These are phyloP conservation scores for Yamadazyma dushanensis DNA, from an alignment of 1,139 yeast genomes.

Conservation along the genomic window DNA sequence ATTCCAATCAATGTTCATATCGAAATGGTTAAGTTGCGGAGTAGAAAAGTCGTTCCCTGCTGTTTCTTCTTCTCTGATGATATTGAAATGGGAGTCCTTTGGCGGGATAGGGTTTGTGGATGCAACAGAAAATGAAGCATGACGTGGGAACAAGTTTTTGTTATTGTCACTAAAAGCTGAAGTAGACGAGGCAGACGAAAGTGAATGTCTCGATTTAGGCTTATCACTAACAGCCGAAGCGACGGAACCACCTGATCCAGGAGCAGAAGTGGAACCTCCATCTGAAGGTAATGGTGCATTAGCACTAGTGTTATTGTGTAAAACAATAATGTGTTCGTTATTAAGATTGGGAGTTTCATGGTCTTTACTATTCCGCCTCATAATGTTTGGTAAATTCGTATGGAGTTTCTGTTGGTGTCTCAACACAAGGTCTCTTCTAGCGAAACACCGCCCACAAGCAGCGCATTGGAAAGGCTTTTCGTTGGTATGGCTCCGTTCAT, in stretches of 20 bases:
- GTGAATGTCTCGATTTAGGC: background rate
- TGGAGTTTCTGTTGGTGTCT: conserved; percentile 49
- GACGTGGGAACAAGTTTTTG: conserved; percentile 37
- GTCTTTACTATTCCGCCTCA: conserved; percentile 20
- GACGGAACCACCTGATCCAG: background rate
- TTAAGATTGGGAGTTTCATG: conserved; percentile 12
- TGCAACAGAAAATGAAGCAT: conserved; percentile 82
- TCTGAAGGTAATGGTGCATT: conserved; percentile 43
- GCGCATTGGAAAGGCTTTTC: conserved; percentile 84
- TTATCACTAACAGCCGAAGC: background rate
- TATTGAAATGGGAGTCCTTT: conserved; percentile 34
- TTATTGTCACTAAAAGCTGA: conserved; percentile 7
- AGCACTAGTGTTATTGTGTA: conserved; percentile 43
- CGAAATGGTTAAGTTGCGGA: conserved; percentile 56
- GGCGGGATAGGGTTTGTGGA: conserved; percentile 58
- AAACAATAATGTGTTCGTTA: conserved; percentile 44
- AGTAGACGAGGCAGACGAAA: conserved; percentile 2
- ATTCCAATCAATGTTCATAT: conserved; percentile 39
- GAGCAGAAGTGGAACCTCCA: background rate
- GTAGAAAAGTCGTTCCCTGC: conserved; percentile 67
- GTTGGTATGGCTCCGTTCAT: conserved; percentile 92
- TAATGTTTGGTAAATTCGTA: conserved; percentile 24
- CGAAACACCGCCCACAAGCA: conserved; percentile 51
- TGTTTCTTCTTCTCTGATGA: conserved; percentile 41
- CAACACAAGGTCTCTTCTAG: conserved; percentile 48